Percentiles rank a stretch among this genome's conserved stretches.
Evolutionary conservation across 2,329 filamentous ascomycete genomes (phyloP).

Genomic region (Fusarium nurragi): DNA sequence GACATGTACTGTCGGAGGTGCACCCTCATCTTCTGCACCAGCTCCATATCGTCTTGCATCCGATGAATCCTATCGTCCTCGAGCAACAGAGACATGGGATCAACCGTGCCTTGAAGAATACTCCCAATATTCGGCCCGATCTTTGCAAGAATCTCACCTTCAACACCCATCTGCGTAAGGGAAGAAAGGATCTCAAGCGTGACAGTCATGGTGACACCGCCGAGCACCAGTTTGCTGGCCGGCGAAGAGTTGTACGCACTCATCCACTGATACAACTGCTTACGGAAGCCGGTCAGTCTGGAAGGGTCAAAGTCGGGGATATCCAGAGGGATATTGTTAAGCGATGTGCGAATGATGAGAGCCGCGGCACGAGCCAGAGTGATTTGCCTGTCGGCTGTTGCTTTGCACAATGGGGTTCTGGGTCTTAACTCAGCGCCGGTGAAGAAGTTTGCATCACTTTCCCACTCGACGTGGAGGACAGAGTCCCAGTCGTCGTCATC

Average conservation of each 20-base stretch:
- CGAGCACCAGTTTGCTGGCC: background rate
- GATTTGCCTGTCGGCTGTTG: slow-evolving; percentile 7
- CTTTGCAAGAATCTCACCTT: slow-evolving; percentile 12
- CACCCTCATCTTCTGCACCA: background rate
- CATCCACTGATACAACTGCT: slow-evolving; percentile 13
- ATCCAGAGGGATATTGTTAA: slow-evolving; percentile 17
- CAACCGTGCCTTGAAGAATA: background rate
- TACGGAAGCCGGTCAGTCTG: background rate
- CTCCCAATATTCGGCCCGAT: slow-evolving; percentile 16
- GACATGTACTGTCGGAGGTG: slow-evolving; percentile 14
- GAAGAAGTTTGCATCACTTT: slow-evolving; percentile 15
- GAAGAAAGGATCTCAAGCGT: slow-evolving; percentile 27
- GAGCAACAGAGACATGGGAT: background rate
- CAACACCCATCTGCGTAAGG: slow-evolving; percentile 1
- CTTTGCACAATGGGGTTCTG: background rate
- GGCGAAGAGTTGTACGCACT: background rate
- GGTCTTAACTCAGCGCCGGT: background rate
- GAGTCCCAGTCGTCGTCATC: slow-evolving; percentile 13
- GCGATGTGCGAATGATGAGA: slow-evolving; percentile 16
- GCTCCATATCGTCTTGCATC: background rate
- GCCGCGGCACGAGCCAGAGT: slow-evolving; percentile 17
- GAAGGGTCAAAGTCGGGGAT: slow-evolving; percentile 4
- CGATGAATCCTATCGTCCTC: background rate
- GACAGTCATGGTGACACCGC: slow-evolving; percentile 12
- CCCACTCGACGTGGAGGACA: slow-evolving; percentile 14